A percentile compares a stretch with the other conserved stretches of the same genome.
Conservation (phyloP, 768 basidiomycete species). For the Pleurotus djamor region DNA sequence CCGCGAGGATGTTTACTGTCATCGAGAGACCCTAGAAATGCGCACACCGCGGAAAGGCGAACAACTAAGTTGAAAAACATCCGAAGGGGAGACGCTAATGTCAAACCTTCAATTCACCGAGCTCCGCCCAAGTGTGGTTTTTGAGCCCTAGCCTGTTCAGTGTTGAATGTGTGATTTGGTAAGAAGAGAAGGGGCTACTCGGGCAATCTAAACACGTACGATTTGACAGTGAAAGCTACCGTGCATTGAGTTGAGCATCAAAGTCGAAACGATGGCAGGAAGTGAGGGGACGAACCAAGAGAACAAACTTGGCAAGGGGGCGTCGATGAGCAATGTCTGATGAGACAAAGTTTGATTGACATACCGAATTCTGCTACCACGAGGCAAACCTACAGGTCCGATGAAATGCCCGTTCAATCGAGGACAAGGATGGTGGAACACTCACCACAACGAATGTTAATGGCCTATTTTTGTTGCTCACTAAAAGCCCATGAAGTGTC, state of each 20-base stretch:
- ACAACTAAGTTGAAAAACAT: not conserved
- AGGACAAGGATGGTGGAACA: not conserved
- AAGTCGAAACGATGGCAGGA: not conserved
- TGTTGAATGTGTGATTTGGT: slow-evolving; percentile 3
- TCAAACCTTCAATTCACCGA: slow-evolving; percentile 41
- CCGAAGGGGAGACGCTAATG: not conserved
- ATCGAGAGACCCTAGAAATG: slow-evolving; percentile 42
- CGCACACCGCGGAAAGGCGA: not conserved
- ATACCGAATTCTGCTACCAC: slow-evolving; percentile 51
- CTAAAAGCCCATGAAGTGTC: slow-evolving; percentile 21
- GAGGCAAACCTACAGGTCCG: slow-evolving; percentile 30
- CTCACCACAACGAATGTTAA: slow-evolving; percentile 43
- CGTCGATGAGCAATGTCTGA: not conserved
- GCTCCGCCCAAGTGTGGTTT: slow-evolving; percentile 40
- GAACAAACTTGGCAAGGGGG: slow-evolving; percentile 29
- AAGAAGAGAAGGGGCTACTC: not conserved
- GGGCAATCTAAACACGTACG: slow-evolving; percentile 27
- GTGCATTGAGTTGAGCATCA: not conserved
- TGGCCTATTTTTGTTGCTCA: slow-evolving; percentile 44
- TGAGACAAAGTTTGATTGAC: slow-evolving; percentile 10
- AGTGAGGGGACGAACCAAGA: slow-evolving; percentile 29
- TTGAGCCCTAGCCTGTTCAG: slow-evolving; percentile 28
- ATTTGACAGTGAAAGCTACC: slow-evolving; percentile 44
- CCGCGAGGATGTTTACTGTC: slow-evolving; percentile 5
- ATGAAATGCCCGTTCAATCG: not conserved